Evolutionary conservation across 371 early-diverging fungal genomes (phyloP).

Genomic region (Apophysomyces sp.): DNA sequence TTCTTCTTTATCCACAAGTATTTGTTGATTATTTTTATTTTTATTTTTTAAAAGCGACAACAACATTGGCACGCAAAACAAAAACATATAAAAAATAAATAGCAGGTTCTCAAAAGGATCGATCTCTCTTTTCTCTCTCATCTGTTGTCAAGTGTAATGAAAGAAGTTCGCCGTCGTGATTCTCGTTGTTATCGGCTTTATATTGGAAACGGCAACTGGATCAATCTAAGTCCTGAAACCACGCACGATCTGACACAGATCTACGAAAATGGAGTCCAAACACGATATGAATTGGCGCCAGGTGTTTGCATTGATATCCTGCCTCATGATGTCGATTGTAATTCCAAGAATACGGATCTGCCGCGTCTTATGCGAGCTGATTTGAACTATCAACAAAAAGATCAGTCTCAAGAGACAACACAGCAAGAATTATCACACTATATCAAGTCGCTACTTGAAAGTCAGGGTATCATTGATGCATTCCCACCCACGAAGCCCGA

Average conservation of each 20-base stretch:
- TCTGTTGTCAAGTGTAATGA: neutral
- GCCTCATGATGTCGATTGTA: constrained; percentile 47
- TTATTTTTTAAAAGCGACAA: neutral
- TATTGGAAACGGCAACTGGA: constrained; percentile 48
- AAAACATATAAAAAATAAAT: neutral
- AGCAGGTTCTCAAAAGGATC: neutral
- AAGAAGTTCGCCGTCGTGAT: neutral
- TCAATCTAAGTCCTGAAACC: constrained; percentile 27
- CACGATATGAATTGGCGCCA: constrained; percentile 34
- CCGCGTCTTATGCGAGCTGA: constrained; percentile 45
- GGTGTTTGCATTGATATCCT: constrained; percentile 39
- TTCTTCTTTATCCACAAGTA: too few relatives aligned
- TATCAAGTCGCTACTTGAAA: constrained; percentile 27
- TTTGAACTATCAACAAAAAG: constrained; percentile 23
- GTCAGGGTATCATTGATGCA: constrained; percentile 43
- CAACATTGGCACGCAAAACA: neutral
- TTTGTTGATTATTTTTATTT: too few relatives aligned
- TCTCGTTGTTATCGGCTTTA: constrained; percentile 35
- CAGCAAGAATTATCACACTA: constrained; percentile 28
- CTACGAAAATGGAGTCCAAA: constrained; percentile 28
- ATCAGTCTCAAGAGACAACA: neutral
- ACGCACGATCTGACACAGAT: constrained; percentile 35
- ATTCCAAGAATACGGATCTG: constrained; percentile 43
- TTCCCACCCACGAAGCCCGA: constrained; percentile 29
- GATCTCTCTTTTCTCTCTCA: neutral